A percentile compares a stretch with the other conserved stretches of the same genome.
Evolutionary conservation across 2,329 filamentous ascomycete species (phyloP).

Genomic region (Scorias spongiosa): DNA sequence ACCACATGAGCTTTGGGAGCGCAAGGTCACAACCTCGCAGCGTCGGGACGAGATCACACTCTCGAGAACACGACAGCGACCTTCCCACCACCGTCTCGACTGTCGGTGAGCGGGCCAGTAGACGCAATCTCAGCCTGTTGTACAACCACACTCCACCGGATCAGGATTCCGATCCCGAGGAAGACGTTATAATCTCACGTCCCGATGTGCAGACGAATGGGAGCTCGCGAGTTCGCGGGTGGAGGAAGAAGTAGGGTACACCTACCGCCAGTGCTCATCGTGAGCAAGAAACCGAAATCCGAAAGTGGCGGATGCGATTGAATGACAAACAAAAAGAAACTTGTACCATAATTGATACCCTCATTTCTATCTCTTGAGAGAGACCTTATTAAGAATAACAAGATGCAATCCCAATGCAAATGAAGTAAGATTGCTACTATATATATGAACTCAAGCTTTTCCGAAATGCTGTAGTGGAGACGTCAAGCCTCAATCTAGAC

Average conservation of each 20-base stretch:
- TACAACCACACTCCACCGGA: constrained; percentile 13
- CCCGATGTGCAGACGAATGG: not conserved
- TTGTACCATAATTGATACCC: too few relatives aligned
- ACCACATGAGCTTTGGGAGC: not conserved
- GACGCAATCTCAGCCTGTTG: constrained; percentile 8
- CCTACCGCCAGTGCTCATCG: too few relatives aligned
- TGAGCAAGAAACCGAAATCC: too few relatives aligned
- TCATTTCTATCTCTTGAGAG: too few relatives aligned
- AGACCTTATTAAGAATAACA: too few relatives aligned
- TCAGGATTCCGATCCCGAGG: constrained; percentile 7
- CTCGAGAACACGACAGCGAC: constrained; percentile 3
- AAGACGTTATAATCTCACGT: not conserved
- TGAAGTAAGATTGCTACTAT: too few relatives aligned
- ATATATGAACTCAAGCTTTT: too few relatives aligned
- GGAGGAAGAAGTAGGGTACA: not conserved
- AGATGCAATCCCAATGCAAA: too few relatives aligned
- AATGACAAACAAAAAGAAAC: too few relatives aligned
- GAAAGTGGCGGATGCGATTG: too few relatives aligned
- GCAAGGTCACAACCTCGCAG: not conserved
- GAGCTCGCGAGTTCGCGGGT: not conserved
- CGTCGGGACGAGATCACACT: not conserved
- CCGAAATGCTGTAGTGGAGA: too few relatives aligned
- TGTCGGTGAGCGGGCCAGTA: constrained; percentile 3
- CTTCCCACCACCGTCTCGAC: constrained; percentile 1
- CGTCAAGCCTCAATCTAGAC: too few relatives aligned